phyloP scores from a whole-genome alignment of 805 yeast species.

The Candida qinlingensis region DNA sequence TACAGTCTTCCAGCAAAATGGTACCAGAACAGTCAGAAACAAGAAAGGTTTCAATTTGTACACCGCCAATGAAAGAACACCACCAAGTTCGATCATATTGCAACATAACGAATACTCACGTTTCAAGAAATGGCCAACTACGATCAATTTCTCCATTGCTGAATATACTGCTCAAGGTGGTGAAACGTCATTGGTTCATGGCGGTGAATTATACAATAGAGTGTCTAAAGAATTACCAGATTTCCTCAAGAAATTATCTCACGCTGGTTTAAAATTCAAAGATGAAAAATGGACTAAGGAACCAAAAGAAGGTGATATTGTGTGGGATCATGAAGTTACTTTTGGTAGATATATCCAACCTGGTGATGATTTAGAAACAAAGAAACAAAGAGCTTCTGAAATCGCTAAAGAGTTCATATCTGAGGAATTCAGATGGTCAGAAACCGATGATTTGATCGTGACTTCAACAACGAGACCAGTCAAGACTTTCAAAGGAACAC shows the following conservation, averaged over 20 bases:
- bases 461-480: conserved; percentile 16
- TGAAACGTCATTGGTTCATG: conserved; percentile 31
- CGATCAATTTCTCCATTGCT: conserved; percentile 22
- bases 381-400: conserved; percentile 24
- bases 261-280: conserved; percentile 23
- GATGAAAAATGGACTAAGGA: conserved; percentile 26
- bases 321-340: conserved; percentile 28
- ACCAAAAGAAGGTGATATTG: conserved; percentile 11
- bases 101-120: conserved; percentile 33
- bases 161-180: conserved; percentile 26
- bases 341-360: conserved; percentile 27
- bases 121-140: conserved; percentile 26
- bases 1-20: conserved; percentile 26
- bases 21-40: conserved; percentile 26
- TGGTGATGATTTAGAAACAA: conserved; percentile 22
- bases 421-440: conserved; percentile 25
- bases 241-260: conserved; percentile 18
- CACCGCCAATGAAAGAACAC: conserved; percentile 32
- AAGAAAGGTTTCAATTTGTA: conserved; percentile 21
- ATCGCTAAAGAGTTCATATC: conserved; percentile 23
- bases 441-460: conserved; percentile 18
- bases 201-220: conserved; percentile 26
- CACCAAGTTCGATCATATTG: conserved; percentile 14
- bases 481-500: conserved; percentile 12
- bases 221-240: conserved; percentile 20